Evolutionary conservation across 495 filamentous ascomycete species (phyloP).

Genomic region (Astrothelium subdiscretum): DNA sequence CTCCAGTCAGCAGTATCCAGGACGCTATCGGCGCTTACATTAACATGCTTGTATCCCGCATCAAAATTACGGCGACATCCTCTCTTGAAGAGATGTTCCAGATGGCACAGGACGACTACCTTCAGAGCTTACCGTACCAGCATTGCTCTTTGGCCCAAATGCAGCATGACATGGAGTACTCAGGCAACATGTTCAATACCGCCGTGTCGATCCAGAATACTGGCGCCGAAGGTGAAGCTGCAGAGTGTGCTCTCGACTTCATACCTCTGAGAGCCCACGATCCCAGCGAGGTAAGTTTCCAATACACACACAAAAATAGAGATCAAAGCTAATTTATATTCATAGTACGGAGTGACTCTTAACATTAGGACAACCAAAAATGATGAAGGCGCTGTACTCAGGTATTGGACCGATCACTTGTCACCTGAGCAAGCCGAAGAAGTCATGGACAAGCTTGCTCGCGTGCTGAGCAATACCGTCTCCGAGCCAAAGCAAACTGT

Average conservation of each 20-base stretch:
- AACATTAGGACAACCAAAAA: conserved; percentile 15
- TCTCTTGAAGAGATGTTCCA: conserved; percentile 11
- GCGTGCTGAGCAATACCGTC: not conserved
- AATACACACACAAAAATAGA: not conserved
- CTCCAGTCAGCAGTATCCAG: conserved; percentile 34
- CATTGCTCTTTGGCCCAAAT: conserved; percentile 19
- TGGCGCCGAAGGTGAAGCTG: conserved; percentile 1
- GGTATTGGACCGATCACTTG: conserved; percentile 17
- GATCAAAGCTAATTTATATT: not conserved
- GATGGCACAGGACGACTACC: conserved; percentile 16
- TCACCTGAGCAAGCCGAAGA: conserved; percentile 11
- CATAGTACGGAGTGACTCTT: conserved; percentile 15
- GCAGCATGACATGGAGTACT: conserved; percentile 17
- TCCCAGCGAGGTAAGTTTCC: conserved; percentile 12
- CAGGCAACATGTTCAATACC: conserved; percentile 20
- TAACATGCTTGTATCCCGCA: conserved; percentile 42
- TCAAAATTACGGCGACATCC: conserved; percentile 22
- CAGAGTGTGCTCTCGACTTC: conserved; percentile 8
- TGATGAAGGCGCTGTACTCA: conserved; percentile 14
- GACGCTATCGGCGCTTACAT: conserved; percentile 42
- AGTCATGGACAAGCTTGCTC: conserved; percentile 1
- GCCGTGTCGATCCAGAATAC: conserved; percentile 17
- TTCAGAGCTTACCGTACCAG: conserved; percentile 18
- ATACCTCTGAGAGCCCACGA: conserved; percentile 12
- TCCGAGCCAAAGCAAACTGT: not conserved